A percentile compares a stretch with the other conserved stretches of the same genome.
Evolutionary conservation across 257 asterid genomes (phyloP).

Genomic region (Lycium barbarum): DNA sequence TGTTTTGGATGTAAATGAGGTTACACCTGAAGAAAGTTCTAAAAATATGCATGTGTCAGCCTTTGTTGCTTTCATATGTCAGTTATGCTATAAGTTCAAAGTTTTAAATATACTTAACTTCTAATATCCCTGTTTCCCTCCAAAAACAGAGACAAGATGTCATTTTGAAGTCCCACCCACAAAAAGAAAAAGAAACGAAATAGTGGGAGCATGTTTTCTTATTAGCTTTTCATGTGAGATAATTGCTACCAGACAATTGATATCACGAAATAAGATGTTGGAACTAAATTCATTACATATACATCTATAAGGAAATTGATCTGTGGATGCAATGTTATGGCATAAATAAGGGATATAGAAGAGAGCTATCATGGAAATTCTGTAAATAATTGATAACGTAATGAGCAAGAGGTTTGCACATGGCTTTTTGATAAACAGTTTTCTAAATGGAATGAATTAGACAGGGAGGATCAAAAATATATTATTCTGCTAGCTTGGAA

Average conservation of each 20-base stretch:
- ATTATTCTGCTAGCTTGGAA: slow-evolving; percentile 9
- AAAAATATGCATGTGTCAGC: slow-evolving; percentile 11
- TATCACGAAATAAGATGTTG: background rate
- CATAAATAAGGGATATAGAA: background rate
- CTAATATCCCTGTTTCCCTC: background rate
- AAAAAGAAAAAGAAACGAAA: slow-evolving; percentile 16
- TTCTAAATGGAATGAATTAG: background rate
- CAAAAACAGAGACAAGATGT: background rate
- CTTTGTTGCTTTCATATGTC: background rate
- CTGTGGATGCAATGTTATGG: background rate
- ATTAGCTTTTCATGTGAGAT: background rate
- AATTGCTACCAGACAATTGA: background rate
- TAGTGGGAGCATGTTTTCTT: slow-evolving; percentile 9
- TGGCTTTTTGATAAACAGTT: slow-evolving; percentile 23
- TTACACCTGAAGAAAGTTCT: background rate
- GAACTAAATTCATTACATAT: background rate
- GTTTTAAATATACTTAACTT: background rate
- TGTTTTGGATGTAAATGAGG: slow-evolving; percentile 15
- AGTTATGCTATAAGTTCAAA: background rate
- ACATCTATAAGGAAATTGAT: background rate
- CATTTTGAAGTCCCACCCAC: slow-evolving; percentile 22
- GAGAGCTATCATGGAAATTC: slow-evolving; percentile 4
- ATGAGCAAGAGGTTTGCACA: background rate
- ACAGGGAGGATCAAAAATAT: background rate
- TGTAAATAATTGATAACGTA: background rate